Evolutionary conservation across 345 rosid species (phyloP), one percentile per base, ranked within the genome.

Genomic region (Populus alba): DNA sequence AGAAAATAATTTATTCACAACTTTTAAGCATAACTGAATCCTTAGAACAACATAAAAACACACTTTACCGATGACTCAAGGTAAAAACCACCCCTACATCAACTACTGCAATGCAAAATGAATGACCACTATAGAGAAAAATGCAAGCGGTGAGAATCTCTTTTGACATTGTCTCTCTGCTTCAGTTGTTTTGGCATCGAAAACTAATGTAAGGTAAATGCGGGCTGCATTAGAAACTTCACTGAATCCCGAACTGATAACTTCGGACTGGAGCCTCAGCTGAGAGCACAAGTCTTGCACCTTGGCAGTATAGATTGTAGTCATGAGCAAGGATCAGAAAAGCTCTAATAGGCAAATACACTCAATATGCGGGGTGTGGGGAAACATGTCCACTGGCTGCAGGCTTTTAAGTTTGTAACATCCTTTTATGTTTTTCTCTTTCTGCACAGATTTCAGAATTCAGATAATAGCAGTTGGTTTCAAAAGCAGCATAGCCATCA

Each of bases 361-460:
- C 81, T 95, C 99, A 3, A 92, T 92, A 63, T 95, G 99, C 51
- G 99, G 97, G 16, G 98, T 93, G 85, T 95, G 98, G 68, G 97
- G 97, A 80, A 95, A 95, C 99, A 93, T 95, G 86, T 95, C 98
- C 59, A 95, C 95, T 9, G 97, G 99, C 75, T 84, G 96, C 51
- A 95, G 74, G 78, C 92, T 91, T 88, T 81, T 89, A 7, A 95
- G 84, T 80, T 84, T 83, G 87, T 95, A 95, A 77, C 94, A 85
- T 61, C 96, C 98, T 67, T 86, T 45, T 70, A 93, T 81, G 6
- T 91, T 87, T 81, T 91, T 77, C 82, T 91, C 97, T 33, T 65
- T 76, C 98, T 95, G 92, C 88, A 75, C 5, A 47, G 2, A 81
- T 71, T 81, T 71, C 81, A 75, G 71, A 25, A 62, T 38, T 59